phyloP scores from a whole-genome alignment of 768 basidiomycete species.

The Tylopilus sp. region DNA sequence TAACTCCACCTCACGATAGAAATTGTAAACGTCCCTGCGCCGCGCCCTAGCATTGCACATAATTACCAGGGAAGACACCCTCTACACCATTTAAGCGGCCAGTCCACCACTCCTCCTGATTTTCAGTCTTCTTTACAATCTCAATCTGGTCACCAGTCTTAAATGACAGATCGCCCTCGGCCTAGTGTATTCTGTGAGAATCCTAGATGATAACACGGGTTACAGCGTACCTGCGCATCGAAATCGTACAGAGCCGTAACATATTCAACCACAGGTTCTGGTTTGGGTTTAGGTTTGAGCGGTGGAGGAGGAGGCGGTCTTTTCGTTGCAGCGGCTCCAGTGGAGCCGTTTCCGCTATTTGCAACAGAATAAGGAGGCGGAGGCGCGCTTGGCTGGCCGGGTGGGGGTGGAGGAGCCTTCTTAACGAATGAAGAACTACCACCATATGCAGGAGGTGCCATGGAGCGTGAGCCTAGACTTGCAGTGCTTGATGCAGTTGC shows the following conservation, averaged over 20 bases:
- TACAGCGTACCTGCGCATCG: slow-evolving; percentile 65
- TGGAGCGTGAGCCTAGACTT: slow-evolving; percentile 21
- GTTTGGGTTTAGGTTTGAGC: slow-evolving; percentile 83
- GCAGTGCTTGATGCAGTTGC: slow-evolving; percentile 27
- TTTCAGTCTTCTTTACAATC: slow-evolving; percentile 77
- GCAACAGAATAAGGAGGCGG: slow-evolving; percentile 38
- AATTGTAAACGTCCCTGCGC: not conserved
- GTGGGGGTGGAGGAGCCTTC: slow-evolving; percentile 40
- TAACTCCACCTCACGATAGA: not conserved
- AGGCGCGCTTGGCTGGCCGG: slow-evolving; percentile 36
- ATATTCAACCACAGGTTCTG: slow-evolving; percentile 59
- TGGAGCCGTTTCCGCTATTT: slow-evolving; percentile 15
- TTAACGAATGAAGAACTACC: slow-evolving; percentile 35
- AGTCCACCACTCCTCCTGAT: slow-evolving; percentile 97
- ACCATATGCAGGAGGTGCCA: slow-evolving; percentile 23
- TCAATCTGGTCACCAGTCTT: slow-evolving; percentile 88
- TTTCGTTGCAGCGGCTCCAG: slow-evolving; percentile 45
- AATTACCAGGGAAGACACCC: slow-evolving; percentile 86
- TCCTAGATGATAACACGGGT: too few relatives aligned
- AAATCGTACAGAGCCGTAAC: slow-evolving; percentile 96
- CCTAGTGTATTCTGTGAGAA: too few relatives aligned
- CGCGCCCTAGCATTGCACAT: slow-evolving; percentile 24
- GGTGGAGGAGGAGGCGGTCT: slow-evolving; percentile 92
- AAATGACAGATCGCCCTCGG: slow-evolving; percentile 91
- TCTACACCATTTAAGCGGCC: slow-evolving; percentile 77